These are phyloP conservation scores for Yamadazyma atmosphaerica DNA, from an alignment of 1,139 yeast species.

Conservation along the genomic window DNA sequence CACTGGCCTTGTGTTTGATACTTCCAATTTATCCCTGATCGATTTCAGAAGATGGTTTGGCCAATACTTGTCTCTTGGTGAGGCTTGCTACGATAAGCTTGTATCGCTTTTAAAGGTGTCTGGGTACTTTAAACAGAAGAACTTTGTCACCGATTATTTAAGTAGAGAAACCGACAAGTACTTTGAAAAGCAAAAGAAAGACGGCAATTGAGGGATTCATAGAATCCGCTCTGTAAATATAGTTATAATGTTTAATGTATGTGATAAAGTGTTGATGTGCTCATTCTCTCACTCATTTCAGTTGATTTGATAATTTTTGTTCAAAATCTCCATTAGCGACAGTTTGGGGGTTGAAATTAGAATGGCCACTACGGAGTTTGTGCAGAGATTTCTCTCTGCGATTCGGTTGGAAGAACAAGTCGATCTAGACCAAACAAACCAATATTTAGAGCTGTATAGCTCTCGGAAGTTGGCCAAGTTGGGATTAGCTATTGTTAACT, in stretches of 20 bases:
- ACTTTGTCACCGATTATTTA: conserved; percentile 38
- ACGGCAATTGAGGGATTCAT: not conserved
- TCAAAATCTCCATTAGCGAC: too few relatives aligned
- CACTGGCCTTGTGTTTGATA: conserved; percentile 58
- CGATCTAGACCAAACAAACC: conserved; percentile 55
- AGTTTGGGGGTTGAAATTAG: not conserved
- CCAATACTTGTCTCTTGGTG: conserved; percentile 56
- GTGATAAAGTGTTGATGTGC: too few relatives aligned
- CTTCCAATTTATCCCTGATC: conserved; percentile 45
- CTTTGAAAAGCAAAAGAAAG: conserved; percentile 28
- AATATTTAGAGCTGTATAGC: conserved; percentile 51
- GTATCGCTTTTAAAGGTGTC: conserved; percentile 38
- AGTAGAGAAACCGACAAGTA: conserved; percentile 31
- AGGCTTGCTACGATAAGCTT: conserved; percentile 47
- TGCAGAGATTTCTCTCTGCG: conserved; percentile 50
- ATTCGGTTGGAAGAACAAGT: conserved; percentile 58
- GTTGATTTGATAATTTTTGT: too few relatives aligned
- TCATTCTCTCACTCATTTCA: too few relatives aligned
- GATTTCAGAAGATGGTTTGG: conserved; percentile 56
- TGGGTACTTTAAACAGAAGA: conserved; percentile 47
- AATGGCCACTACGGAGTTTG: conserved; percentile 21
- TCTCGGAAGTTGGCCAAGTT: conserved; percentile 64
- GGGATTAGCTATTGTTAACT: conserved; percentile 76
- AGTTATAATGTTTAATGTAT: too few relatives aligned
- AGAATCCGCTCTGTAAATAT: too few relatives aligned